Base-by-base conservation (phyloP, 1,139 yeast species). In the Blastobotrys buckinghamii region DNA sequence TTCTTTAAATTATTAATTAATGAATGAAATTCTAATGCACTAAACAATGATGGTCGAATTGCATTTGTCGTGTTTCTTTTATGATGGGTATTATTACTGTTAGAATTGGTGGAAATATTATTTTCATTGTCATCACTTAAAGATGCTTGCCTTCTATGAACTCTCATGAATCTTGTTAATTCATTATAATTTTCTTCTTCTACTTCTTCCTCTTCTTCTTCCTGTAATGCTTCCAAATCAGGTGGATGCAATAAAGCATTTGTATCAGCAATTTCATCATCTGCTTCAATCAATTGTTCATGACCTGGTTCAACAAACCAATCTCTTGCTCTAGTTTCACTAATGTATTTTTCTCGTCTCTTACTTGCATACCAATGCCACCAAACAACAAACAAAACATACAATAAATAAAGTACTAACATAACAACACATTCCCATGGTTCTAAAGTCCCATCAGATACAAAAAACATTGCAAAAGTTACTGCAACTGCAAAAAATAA, bases 401-500 rank as follows among this genome's bases (percentile, higher is more conserved):
- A 85, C 1, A 65, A 46, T 0, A 74, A 51, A 59, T 85, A 85
- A 2, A 79, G 60, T 0, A 60, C 59, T 1, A 82, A 69, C 66
- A 85, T 70, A 5, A 72, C 57, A 0, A 73, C 49, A 53, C 85
- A 77, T 50, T 76, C 77, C 55, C 67, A 51, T 3, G 71, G 55
- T 13, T 72, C 69, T 16, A 86, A 62, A 4, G 64, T 58, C 0
- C 82, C 80, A 54, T 72, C 74, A 1, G 69, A 51, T 3, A 81
- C 62, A 20, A 77, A 68, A 5, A 67, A 53, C 54, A 70, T 54
- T 1, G 82, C 64, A 20, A 79, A 59, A 1, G 68, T 39, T 5
- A 76, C 61, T 0, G 85, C 74, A 0, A 70, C 56, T 2, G 76
- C 56, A 55, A 83, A 79, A 62, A 82, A 81, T 1, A 62, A 52